A percentile compares a stretch with the other conserved stretches of the same genome.
These are phyloP conservation scores for Coemansia aciculifera DNA, from an alignment of 192 early-diverging fungal species.

Conservation along the genomic window DNA sequence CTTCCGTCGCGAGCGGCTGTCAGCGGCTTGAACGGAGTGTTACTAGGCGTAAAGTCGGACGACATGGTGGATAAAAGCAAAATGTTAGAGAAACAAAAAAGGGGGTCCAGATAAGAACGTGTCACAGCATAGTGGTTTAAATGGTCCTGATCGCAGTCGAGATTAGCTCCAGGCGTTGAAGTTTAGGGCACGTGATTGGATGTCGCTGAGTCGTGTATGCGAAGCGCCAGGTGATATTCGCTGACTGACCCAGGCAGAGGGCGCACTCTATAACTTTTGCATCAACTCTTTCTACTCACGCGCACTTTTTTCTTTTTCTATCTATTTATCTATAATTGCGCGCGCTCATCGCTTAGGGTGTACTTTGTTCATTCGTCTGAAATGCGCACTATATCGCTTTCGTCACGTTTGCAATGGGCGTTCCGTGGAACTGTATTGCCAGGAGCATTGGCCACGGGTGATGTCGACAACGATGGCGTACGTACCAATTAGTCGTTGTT, in stretches of 20 bases:
- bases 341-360: background rate
- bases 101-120: background rate
- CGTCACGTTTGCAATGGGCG: conserved; percentile 54
- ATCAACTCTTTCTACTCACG: background rate
- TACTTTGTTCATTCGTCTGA: background rate
- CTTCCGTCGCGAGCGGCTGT: conserved; percentile 61
- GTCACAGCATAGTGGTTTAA: background rate
- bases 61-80: background rate
- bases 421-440: conserved; percentile 53
- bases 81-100: background rate
- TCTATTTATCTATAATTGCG: background rate
- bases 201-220: background rate
- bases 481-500: conserved; percentile 7
- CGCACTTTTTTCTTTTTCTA: background rate
- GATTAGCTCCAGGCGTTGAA: too few species aligned
- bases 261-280: background rate
- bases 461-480: conserved; percentile 56
- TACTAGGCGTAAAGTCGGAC: conserved; percentile 43
- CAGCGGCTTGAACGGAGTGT: conserved; percentile 63
- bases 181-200: too few species aligned
- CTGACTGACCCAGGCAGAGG: background rate
- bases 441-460: conserved; percentile 51
- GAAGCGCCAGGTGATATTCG: background rate
- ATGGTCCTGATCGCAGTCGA: background rate
- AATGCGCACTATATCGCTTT: conserved; percentile 52